Evolutionary conservation across 2,329 filamentous ascomycete genomes (phyloP).

Genomic region (Ascochyta pisi): DNA sequence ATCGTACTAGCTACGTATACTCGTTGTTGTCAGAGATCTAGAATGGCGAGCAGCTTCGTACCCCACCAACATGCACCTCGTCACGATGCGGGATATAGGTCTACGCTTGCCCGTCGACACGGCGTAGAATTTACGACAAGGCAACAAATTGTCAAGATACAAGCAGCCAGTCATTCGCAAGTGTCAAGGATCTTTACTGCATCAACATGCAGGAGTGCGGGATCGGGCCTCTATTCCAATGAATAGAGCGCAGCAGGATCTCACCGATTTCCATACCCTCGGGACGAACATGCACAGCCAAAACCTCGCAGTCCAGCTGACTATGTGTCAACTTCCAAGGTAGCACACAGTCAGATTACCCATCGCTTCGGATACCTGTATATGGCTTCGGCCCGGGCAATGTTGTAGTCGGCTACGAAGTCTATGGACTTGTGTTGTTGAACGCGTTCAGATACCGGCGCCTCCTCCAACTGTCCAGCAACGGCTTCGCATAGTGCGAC

Average conservation of each 20-base stretch:
- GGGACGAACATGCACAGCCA: constrained; percentile 2
- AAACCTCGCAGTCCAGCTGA: constrained; percentile 3
- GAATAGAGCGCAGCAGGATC: not conserved
- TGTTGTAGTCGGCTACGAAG: not conserved
- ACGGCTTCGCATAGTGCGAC: not conserved
- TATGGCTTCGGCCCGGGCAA: not conserved
- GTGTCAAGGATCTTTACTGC: not conserved
- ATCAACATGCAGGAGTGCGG: not conserved
- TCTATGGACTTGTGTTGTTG: not conserved
- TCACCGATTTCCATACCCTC: constrained; percentile 7
- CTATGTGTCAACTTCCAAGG: not conserved
- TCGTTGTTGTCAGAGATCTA: not conserved
- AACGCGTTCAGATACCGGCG: not conserved
- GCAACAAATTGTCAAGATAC: not conserved
- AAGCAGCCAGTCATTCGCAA: not conserved
- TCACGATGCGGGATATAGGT: no score
- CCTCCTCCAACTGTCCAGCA: not conserved
- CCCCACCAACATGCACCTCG: not conserved
- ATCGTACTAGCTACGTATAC: not conserved
- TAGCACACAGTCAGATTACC: not conserved
- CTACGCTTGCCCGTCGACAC: not conserved
- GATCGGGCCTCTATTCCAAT: not conserved
- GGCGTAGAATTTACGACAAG: not conserved
- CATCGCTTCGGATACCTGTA: not conserved
- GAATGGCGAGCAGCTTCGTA: not conserved